Evolutionary conservation across 2,329 filamentous ascomycete species (phyloP).

Genomic region (Metarhizium humberi): DNA sequence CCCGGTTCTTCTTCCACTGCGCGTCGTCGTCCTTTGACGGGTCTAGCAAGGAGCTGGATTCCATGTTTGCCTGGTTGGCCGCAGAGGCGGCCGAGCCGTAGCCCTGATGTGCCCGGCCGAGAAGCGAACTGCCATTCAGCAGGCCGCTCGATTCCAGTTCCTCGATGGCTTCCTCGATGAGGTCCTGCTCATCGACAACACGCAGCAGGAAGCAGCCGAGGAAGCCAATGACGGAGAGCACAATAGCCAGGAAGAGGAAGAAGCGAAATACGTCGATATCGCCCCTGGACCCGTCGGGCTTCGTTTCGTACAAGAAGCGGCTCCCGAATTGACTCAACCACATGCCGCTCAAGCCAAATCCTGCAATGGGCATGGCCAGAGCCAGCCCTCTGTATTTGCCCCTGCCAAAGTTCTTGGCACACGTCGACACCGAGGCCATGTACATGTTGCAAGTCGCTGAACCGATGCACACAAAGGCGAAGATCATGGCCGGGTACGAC

Average conservation of each 20-base stretch:
- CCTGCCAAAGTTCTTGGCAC: slow-evolving; percentile 94
- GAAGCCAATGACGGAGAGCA: slow-evolving; percentile 63
- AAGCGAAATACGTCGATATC: slow-evolving; percentile 72
- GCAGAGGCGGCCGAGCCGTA: slow-evolving; percentile 53
- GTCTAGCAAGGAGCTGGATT: slow-evolving; percentile 31
- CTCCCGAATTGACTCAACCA: slow-evolving; percentile 88
- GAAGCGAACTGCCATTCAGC: slow-evolving; percentile 65
- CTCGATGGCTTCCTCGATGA: slow-evolving; percentile 85
- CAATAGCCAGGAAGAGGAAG: slow-evolving; percentile 72
- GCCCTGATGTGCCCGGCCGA: slow-evolving; percentile 42
- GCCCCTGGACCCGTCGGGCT: slow-evolving; percentile 51
- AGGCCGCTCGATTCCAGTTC: slow-evolving; percentile 85
- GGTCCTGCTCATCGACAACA: slow-evolving; percentile 74
- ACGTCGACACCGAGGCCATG: slow-evolving; percentile 81
- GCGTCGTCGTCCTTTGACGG: slow-evolving; percentile 36
- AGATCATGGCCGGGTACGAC: slow-evolving; percentile 75
- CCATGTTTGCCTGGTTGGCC: slow-evolving; percentile 34
- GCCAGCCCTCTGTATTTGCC: slow-evolving; percentile 83
- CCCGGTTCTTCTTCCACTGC: slow-evolving; percentile 72
- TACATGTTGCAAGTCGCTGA: slow-evolving; percentile 84
- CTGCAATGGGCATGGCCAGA: slow-evolving; percentile 81
- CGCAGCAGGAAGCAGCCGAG: slow-evolving; percentile 65
- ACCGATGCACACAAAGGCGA: slow-evolving; percentile 76
- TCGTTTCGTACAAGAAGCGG: slow-evolving; percentile 62
- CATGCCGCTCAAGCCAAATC: slow-evolving; percentile 90